A percentile compares a stretch with the other conserved stretches of the same genome.
Conservation (phyloP, 2,329 filamentous ascomycete species). For the Trichoderma atrobrunneum region DNA sequence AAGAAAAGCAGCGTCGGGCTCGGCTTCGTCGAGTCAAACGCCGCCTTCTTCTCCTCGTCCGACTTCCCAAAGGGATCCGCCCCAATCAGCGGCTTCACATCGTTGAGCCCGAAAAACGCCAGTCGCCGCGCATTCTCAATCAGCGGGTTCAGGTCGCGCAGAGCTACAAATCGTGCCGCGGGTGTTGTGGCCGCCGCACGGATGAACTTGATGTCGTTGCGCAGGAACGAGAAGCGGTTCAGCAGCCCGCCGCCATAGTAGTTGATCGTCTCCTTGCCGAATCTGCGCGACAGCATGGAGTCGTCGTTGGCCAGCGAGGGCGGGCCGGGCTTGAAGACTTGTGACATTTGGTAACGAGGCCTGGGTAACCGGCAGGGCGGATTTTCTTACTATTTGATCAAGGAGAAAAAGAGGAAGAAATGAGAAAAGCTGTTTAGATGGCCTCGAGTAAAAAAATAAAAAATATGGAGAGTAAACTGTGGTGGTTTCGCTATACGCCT, state of each 20-base stretch:
- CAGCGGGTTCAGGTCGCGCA: constrained; percentile 76
- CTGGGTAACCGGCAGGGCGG: neutral
- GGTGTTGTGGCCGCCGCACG: constrained; percentile 64
- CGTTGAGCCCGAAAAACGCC: constrained; percentile 64
- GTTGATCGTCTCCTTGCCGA: constrained; percentile 76
- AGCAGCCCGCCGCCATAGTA: constrained; percentile 79
- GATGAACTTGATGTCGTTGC: constrained; percentile 68
- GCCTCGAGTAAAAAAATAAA: neutral
- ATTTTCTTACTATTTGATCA: neutral
- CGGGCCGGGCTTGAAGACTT: constrained; percentile 11
- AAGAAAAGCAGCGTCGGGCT: constrained; percentile 77
- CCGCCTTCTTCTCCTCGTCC: constrained; percentile 70
- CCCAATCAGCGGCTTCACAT: constrained; percentile 70
- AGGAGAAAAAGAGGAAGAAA: neutral
- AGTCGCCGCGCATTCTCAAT: constrained; percentile 56
- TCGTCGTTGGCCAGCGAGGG: constrained; percentile 39
- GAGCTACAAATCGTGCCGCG: constrained; percentile 68
- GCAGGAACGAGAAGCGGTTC: constrained; percentile 77
- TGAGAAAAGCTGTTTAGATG: neutral
- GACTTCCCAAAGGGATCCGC: constrained; percentile 65
- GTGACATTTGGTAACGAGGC: constrained; percentile 11
- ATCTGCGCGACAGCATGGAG: constrained; percentile 71
- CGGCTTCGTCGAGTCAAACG: constrained; percentile 69
- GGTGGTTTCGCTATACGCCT: neutral
- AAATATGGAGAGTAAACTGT: neutral